A percentile compares a stretch with the other conserved stretches of the same genome.
phyloP scores from a whole-genome alignment of 2,329 filamentous ascomycete genomes.

The Cryphonectria parasitica region DNA sequence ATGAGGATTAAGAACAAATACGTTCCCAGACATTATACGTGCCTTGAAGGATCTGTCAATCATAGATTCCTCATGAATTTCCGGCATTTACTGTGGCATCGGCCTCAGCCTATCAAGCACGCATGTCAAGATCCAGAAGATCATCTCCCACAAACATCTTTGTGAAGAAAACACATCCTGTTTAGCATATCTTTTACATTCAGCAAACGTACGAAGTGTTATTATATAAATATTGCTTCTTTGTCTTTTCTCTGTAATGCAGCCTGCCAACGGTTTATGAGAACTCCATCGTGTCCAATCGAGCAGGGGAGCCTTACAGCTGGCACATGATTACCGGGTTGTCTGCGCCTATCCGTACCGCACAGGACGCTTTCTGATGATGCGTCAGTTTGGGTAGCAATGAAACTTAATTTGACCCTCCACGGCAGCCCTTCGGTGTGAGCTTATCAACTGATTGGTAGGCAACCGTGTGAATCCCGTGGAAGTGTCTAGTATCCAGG shows the following conservation, averaged over 20 bases:
- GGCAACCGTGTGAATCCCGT: not conserved
- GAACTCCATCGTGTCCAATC: not conserved
- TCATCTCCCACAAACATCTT: not conserved
- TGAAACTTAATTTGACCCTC: not conserved
- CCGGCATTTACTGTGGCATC: not conserved
- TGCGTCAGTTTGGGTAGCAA: not conserved
- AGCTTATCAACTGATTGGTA: not conserved
- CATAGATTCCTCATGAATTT: too few species aligned
- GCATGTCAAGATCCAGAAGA: not conserved
- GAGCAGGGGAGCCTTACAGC: not conserved
- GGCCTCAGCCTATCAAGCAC: not conserved
- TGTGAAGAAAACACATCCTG: not conserved
- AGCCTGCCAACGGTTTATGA: not conserved
- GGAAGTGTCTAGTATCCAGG: not conserved
- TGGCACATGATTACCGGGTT: not conserved
- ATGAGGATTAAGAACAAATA: not conserved
- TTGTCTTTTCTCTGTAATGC: not conserved
- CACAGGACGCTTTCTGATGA: not conserved
- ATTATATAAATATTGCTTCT: not conserved
- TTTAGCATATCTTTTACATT: not conserved
- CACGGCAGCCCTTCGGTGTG: not conserved
- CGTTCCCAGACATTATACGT: not conserved
- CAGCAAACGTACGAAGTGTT: not conserved
- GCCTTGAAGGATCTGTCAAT: too few species aligned
- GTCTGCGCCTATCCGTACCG: slow-evolving; percentile 1